Base-by-base conservation (phyloP, 2,329 filamentous ascomycete species). In the Aspergillus pseudoviridinutans region DNA sequence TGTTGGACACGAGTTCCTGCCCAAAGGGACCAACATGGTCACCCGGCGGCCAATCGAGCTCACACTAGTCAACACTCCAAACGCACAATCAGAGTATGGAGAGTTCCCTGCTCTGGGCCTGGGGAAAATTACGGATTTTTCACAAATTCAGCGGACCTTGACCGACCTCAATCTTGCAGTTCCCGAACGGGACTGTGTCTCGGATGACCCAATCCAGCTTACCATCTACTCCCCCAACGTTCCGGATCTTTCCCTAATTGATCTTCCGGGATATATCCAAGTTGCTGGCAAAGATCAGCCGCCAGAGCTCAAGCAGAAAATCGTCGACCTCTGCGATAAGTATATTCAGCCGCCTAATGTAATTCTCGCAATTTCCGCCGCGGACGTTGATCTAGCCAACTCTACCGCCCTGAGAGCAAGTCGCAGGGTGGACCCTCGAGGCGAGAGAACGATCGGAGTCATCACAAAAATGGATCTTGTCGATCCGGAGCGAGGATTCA, bases 401-500 rank as follows among this genome's bases (percentile, higher is more conserved):
- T 99, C 94, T 1, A 94, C 94, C 6, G 92, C 94, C 5, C 77
- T 99, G 25, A 84, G 92, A 65, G 92, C 94, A 20, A 96, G 92
- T 64, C 85, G 94, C 61, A 85, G 93, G 65, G 92, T 97, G 28
- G 94, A 99, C 68, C 94, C 94, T 1, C 84, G 94, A 59, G 94
- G 94, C 55, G 94, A 99, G 76, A 84, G 94, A 61, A 99, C 94
- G 0, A 99, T 99, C 69, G 94, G 94, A 49, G 94, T 99, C n/a
- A 88, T 99, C 46, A 99, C 94, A 3, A 99, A 99, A 78, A 97
- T 99, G 93, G 94, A 99, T 68, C 82, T 99, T 24, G 92, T 99
- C 7, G 93, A 97, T 65, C 83, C 94, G 3, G 79, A 81, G 7
- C 86, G 93, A 57, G 94, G 92, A 29, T 83, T 85, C 14, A 82